These are phyloP conservation scores for Cryphonectria nitschkei DNA, from an alignment of 2,329 filamentous ascomycete species.

Conservation along the genomic window DNA sequence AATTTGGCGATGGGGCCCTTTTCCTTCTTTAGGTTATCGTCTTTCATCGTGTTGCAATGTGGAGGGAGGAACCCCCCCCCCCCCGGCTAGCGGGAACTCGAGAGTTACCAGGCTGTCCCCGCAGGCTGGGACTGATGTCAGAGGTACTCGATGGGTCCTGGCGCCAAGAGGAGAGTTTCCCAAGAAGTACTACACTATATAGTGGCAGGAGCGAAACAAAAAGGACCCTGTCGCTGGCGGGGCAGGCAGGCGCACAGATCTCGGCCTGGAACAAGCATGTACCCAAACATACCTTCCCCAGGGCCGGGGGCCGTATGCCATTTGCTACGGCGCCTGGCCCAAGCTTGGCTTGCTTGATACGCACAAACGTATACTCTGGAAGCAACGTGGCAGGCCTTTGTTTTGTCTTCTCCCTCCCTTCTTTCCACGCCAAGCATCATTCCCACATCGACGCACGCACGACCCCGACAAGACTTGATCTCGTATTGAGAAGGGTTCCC, in stretches of 20 bases:
- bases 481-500: background rate
- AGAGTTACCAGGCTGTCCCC: background rate
- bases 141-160: background rate
- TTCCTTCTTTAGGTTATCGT: background rate
- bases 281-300: background rate
- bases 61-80: background rate
- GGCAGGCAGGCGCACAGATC: background rate
- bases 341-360: background rate
- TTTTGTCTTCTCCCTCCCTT: too few species aligned
- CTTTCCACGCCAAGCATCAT: background rate
- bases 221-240: conserved; percentile 7
- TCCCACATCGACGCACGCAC: background rate
- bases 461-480: too few species aligned
- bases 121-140: background rate
- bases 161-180: background rate
- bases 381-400: too few species aligned
- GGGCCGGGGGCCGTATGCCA: background rate
- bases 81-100: background rate
- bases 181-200: background rate
- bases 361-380: too few species aligned
- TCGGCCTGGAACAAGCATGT: background rate
- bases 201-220: background rate
- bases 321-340: background rate
- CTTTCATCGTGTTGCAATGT: background rate
- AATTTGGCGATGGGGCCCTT: background rate